Base-by-base conservation (phyloP, 148 eudicot genomes). In the Arctostaphylos glauca region DNA sequence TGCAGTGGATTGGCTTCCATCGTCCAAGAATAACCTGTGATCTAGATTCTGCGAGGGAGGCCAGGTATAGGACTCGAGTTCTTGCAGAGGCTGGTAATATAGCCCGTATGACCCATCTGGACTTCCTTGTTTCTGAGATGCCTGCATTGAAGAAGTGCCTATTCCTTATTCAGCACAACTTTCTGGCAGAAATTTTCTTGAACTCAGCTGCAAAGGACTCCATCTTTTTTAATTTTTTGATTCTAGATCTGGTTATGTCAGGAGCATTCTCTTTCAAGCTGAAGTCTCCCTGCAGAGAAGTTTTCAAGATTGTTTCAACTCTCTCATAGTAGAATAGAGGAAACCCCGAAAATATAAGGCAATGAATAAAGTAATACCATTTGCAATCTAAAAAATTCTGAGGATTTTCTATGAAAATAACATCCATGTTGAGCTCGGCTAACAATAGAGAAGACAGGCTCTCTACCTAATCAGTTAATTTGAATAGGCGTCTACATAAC, bases 81-180 rank as follows among this genome's bases (percentile, higher is more conserved):
- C 80, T 19, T 48, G 64, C 73, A 13, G n/a, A 38, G 59, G 74
- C 62, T 79, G 82, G 70, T 84, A 41, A 49, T 80, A 49, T 38
- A 80, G 48, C 64, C 82, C 74, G 18, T 14, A 7, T 44, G 78
- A 72, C 74, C 70, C 66, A 50, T 79, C 58, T 38, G n/a, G 75
- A 60, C 74, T 73, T 60, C 82, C 82, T 46, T 41, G 54, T 79
- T 79, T 64, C 82, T 59, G 52, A 73, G 79, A 84, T 49, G 83
- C n/a, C 86, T 60, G 73, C 83, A 84, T 74, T 7, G 74, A 21
- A 74, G 50, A 60, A 25, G n/a, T 56, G 31, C 54, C 54, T 62
- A n/a, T 31, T 60, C 38, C 46, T 16, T 56, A 56, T 59, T 54
- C 58, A 41, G 77, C 53, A 44, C 25, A 5, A 41, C n/a, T 80